A percentile compares a stretch with the other conserved stretches of the same genome.
Evolutionary conservation across 1,284 basidiomycete genomes (phyloP).

Genomic region (Rhodofomes roseus): DNA sequence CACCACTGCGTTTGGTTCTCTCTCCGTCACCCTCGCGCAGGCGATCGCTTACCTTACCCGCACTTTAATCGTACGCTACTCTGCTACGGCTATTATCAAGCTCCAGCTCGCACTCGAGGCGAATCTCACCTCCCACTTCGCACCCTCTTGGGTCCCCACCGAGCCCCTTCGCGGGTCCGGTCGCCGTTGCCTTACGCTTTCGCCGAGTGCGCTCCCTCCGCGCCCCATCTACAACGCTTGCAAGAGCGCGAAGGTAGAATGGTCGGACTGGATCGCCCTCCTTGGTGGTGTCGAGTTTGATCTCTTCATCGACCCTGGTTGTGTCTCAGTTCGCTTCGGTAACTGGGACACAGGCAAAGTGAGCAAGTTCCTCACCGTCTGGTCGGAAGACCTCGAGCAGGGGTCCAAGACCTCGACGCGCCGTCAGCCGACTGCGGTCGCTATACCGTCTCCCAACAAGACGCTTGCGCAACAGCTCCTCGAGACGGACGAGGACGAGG

Average conservation of each 20-base stretch:
- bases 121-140: conserved; percentile 64
- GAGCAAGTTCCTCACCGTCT: conserved; percentile 53
- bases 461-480: conserved; percentile 70
- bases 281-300: conserved; percentile 71
- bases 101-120: conserved; percentile 68
- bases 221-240: conserved; percentile 68
- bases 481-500: conserved; percentile 62
- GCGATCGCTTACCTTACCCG: conserved; percentile 69
- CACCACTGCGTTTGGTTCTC: conserved; percentile 41
- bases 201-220: conserved; percentile 64
- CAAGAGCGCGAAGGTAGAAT: conserved; percentile 61
- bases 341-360: conserved; percentile 33
- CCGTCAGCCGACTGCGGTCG: conserved; percentile 13
- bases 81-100: conserved; percentile 55
- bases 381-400: conserved; percentile 44
- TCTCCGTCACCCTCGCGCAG: conserved; percentile 65
- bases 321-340: conserved; percentile 60
- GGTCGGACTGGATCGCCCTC: conserved; percentile 70
- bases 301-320: conserved; percentile 74
- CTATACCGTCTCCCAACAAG: conserved; percentile 33
- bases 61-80: conserved; percentile 51
- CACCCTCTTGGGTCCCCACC: conserved; percentile 56
- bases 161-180: conserved; percentile 65
- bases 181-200: conserved; percentile 69
- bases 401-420: conserved; percentile 18